Percentiles rank a stretch among this genome's conserved stretches.
These are phyloP conservation scores for Fagus sylvatica DNA, from an alignment of 306 rosid species.

Conservation along the genomic window DNA sequence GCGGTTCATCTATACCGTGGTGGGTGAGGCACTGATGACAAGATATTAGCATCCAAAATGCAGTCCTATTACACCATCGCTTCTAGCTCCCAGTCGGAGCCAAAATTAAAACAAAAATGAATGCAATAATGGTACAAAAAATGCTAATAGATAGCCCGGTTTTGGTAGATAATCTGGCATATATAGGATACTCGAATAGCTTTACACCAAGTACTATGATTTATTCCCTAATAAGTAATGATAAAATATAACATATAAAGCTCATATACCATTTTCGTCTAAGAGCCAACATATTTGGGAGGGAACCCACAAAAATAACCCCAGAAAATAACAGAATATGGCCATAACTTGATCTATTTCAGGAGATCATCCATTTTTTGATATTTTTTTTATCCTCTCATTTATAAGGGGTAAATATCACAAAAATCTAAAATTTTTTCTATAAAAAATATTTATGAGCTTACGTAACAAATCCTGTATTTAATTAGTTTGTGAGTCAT, in stretches of 20 bases:
- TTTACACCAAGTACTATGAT: constrained; percentile 25
- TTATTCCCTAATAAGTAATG: constrained; percentile 6
- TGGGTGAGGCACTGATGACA: no score
- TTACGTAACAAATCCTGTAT: no score
- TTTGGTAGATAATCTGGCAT: not conserved
- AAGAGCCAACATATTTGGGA: constrained; percentile 26
- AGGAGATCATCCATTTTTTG: no score
- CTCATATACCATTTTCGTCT: constrained; percentile 20
- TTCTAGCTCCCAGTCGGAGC: not conserved
- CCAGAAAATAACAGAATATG: constrained; percentile 19
- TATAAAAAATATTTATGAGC: no score
- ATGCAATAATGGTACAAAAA: no score
- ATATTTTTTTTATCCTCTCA: no score
- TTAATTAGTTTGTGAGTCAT: no score
- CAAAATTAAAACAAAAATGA: not conserved
- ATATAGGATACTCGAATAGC: constrained; percentile 18
- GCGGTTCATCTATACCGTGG: no score
- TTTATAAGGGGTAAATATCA: no score
- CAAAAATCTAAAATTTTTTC: no score
- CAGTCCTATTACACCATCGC: not conserved
- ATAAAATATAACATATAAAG: constrained; percentile 4
- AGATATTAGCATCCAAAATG: no score
- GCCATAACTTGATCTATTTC: not conserved
- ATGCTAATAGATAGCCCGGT: not conserved
- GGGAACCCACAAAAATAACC: constrained; percentile 41